Base-by-base conservation (phyloP, 1,139 yeast genomes). In the Diutina catenulata region DNA sequence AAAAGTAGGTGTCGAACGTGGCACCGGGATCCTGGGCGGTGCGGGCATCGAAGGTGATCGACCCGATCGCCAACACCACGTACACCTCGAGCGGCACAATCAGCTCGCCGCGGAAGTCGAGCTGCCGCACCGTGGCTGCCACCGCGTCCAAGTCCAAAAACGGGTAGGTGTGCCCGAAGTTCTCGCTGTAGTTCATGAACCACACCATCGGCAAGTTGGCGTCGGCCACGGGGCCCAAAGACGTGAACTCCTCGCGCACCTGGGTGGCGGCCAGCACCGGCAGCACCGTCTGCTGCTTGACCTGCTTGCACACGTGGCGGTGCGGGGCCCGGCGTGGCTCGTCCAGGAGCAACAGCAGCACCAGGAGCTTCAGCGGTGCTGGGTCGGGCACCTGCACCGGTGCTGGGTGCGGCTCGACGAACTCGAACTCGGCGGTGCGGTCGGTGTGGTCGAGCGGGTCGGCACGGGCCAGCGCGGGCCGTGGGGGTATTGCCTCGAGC, bases 21-120 rank as follows among this genome's bases (percentile, higher is more conserved):
- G 15, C 25, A 3, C 8, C 21, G 10, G n/a, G 16, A 25, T 25
- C 28, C 9, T 19, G 33, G 8, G n/a, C 7, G 4, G 35, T 49
- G 38, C 53, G 53, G 19, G 57, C 49, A 44, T 65, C 70, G 41
- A 56, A 53, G 4, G 64, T 49, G 16, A 62, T 45, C 42, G 69
- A 60, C 3, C 72, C 72, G 23, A 63, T 60, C 40, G 64, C 56
- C 52, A 66, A 47, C 20, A 66, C 48, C 39, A 66, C 46, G 47
- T 64, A 66, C 15, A 59, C 47, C 42, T 63, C 68, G 39, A 64
- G 48, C 42, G 57, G 59, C 15, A 66, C 56, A 36, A 66, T 61
- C 11, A 62, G 50, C 42, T 66, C 71, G 33, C 51, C 50, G 14
- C 46, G 42, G 43, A 66, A 65, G 36, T 62, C 56, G 16, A 61